A percentile compares a stretch with the other conserved stretches of the same genome.
phyloP scores from a whole-genome alignment of 768 basidiomycete species.

The Auriculariales sp. region DNA sequence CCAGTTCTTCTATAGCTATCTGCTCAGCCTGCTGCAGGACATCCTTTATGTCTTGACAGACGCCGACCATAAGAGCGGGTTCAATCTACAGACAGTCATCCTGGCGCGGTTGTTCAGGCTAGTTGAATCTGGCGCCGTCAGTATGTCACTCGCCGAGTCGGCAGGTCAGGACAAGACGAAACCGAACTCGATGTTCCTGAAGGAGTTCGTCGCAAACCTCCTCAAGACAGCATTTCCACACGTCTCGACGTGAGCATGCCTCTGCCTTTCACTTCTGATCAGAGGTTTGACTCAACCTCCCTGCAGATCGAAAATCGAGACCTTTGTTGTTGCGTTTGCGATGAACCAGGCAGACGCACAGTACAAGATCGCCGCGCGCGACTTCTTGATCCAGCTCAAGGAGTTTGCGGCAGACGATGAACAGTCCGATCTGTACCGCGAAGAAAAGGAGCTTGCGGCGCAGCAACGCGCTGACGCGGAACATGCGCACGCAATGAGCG shows the following conservation, averaged over 20 bases:
- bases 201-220: conserved; percentile 24
- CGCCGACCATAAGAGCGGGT: conserved; percentile 33
- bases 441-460: conserved; percentile 29
- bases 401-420: conserved; percentile 67
- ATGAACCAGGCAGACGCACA: conserved; percentile 34
- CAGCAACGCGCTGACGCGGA: conserved; percentile 22
- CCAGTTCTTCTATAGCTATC: conserved; percentile 33
- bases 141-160: conserved; percentile 28
- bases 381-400: conserved; percentile 95
- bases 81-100: conserved; percentile 29
- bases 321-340: background rate
- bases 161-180: conserved; percentile 21
- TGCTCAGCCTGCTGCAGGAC: conserved; percentile 26
- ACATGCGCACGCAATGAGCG: conserved; percentile 23
- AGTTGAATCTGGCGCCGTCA: conserved; percentile 23
- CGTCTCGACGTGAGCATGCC: conserved; percentile 20
- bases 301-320: background rate
- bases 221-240: conserved; percentile 28
- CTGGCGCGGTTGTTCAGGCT: conserved; percentile 29
- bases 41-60: conserved; percentile 34
- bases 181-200: conserved; percentile 24
- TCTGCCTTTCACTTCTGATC: background rate
- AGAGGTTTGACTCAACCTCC: too few species aligned
- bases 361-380: conserved; percentile 88
- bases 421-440: conserved; percentile 26